A percentile compares a stretch with the other conserved stretches of the same genome.
These are phyloP conservation scores for Dioscorea dumetorum DNA, from an alignment of 106 monocot genomes.

Conservation along the genomic window DNA sequence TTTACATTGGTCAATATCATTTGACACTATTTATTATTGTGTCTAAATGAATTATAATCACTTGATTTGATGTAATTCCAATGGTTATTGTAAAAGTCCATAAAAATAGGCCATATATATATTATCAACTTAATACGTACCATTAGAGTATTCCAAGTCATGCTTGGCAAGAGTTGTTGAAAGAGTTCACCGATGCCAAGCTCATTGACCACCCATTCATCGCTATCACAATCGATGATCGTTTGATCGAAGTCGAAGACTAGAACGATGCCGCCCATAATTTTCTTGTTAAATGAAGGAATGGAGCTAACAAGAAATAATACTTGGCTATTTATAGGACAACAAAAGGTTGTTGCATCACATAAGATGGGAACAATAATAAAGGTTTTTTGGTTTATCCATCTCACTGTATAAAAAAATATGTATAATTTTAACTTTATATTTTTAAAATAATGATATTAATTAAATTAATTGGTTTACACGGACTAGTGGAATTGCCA, in stretches of 20 bases:
- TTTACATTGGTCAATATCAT: no score
- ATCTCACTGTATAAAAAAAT: neutral
- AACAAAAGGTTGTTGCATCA: neutral
- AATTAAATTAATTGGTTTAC: no score
- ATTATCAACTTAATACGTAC: neutral
- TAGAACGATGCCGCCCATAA: neutral
- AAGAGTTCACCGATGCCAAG: neutral
- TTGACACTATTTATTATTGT: no score
- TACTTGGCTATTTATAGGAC: neutral
- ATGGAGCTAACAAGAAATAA: neutral
- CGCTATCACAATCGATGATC: conserved; percentile 2
- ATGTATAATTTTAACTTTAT: neutral
- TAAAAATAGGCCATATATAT: no score
- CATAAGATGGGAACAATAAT: neutral
- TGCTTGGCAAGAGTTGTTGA: neutral
- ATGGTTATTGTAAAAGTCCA: no score
- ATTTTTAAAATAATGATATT: no score
- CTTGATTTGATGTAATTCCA: no score
- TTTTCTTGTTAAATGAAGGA: neutral
- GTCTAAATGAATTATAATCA: no score
- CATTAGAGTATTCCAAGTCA: neutral
- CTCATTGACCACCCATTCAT: neutral
- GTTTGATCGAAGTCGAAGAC: neutral
- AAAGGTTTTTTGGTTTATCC: neutral
- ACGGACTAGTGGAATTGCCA: no score